Evolutionary conservation across 345 rosid species (phyloP), one percentile per base, ranked within the genome.

Genomic region (Rubroshorea leprosula): DNA sequence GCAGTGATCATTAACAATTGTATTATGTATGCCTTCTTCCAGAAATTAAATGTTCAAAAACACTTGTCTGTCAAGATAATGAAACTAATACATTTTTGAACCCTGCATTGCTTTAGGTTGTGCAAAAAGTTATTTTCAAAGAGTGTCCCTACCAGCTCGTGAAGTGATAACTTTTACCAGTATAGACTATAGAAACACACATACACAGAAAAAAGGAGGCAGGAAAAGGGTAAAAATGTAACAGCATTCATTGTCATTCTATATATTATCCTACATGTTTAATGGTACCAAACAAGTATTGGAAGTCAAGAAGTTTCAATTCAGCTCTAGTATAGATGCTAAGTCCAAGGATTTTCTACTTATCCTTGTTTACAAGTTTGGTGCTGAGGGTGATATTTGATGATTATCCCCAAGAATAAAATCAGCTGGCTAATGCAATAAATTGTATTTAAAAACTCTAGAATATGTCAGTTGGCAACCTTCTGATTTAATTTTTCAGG

Each of bases 401-500:
- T 49, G 69, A 58, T 48, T 70, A 48, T 44, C 47, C 19, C 48
- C 58, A 15, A 19, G 72, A 76, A 73, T 52, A 58, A 45, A 64
- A 63, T 61, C 62, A 49, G 22, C 25, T 38, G 64, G 54, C 26
- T 8, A 26, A 59, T 45, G 16, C 45, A 52, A 53, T 62, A 35
- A 47, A 55, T 27, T 60, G 47, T 44, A 44, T 57, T 26, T 23
- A 8, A 50, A 58, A 66, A 68, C 68, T 75, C 67, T 49, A 15
- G 74, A 71, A 65, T 65, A 69, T 49, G 62, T 66, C 66, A 61
- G 13, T 46, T 43, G 46, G 17, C 48, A 54, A 70, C 39, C 58
- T 54, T 43, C 17, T 35, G 23, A 62, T 55, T 54, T 57, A 44
- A 44, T 44, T 35, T 44, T 55, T 55, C 72, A 67, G 49, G 67